These are phyloP conservation scores for Cladosporium sp. DNA, from an alignment of 2,329 filamentous ascomycete species.

Conservation along the genomic window DNA sequence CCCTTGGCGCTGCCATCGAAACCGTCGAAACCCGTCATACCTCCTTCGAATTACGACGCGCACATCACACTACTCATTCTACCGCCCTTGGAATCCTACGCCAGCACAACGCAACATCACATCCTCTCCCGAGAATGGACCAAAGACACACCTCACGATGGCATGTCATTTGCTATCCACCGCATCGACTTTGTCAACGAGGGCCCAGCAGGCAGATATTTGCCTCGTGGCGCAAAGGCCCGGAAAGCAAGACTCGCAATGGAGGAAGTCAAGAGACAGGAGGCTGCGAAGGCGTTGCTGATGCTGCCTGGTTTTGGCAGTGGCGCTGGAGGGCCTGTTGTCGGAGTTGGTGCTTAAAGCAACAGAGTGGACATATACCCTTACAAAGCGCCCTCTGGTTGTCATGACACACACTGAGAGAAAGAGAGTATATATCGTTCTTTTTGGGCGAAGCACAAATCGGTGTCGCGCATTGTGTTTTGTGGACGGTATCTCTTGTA, in stretches of 20 bases:
- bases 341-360: conserved; percentile 4
- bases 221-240: conserved; percentile 43
- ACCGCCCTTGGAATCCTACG: conserved; percentile 72
- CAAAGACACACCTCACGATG: conserved; percentile 62
- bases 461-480: too few relatives aligned
- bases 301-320: conserved; percentile 20
- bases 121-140: conserved; percentile 79
- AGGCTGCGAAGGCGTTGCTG: conserved; percentile 30
- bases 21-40: conserved; percentile 56
- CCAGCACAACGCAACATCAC: conserved; percentile 70
- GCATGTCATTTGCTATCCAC: conserved; percentile 81
- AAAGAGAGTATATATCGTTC: background rate
- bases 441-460: background rate
- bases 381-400: background rate
- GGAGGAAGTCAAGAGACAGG: conserved; percentile 30
- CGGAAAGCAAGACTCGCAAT: conserved; percentile 47
- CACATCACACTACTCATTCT: conserved; percentile 84
- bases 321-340: background rate
- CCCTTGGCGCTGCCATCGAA: conserved; percentile 18
- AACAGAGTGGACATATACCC: background rate
- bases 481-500: background rate
- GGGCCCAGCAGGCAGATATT: conserved; percentile 48
- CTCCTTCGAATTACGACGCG: conserved; percentile 68
- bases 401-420: background rate
- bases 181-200: conserved; percentile 84